phyloP scores from a whole-genome alignment of 164 flowering plant genomes.

The Vitis labrusca region DNA sequence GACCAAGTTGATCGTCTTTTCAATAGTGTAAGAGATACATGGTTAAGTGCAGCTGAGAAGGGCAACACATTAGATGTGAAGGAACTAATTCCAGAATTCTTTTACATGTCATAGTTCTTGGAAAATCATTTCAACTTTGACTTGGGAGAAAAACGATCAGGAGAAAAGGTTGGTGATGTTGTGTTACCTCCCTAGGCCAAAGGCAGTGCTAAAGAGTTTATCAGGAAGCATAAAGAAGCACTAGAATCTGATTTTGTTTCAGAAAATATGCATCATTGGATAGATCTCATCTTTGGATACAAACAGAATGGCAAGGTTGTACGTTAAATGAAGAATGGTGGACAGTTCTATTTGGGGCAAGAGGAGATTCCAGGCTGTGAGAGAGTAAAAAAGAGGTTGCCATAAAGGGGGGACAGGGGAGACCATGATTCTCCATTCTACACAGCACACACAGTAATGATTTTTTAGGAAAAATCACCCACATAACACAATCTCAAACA shows the following conservation, averaged over 20 bases:
- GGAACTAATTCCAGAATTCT: slow-evolving; percentile 97
- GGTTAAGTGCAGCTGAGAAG: slow-evolving; percentile 96
- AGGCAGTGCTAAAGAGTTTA: slow-evolving; percentile 91
- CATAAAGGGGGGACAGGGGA: too few species aligned
- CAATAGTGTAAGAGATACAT: slow-evolving; percentile 88
- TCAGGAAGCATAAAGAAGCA: slow-evolving; percentile 95
- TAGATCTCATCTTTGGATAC: slow-evolving; percentile 95
- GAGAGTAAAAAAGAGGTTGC: too few species aligned
- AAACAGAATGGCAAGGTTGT: slow-evolving; percentile 38
- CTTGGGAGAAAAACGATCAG: slow-evolving; percentile 97
- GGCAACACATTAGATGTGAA: slow-evolving; percentile 99
- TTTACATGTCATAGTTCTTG: slow-evolving; percentile 93
- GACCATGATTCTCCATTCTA: too few species aligned
- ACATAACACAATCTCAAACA: too few species aligned
- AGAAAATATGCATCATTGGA: slow-evolving; percentile 97
- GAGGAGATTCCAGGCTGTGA: too few species aligned
- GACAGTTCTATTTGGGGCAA: too few species aligned
- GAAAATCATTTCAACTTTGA: slow-evolving; percentile 85
- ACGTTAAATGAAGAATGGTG: too few species aligned
- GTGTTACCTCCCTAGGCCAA: slow-evolving; percentile 96
- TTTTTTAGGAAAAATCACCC: too few species aligned
- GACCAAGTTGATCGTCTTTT: slow-evolving; percentile 99
- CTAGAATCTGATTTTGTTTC: slow-evolving; percentile 95
- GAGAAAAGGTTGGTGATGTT: slow-evolving; percentile 98
- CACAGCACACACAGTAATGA: too few species aligned